Conservation (phyloP, 1,139 yeast genomes). For the Sugiyamaella pinicola region DNA sequence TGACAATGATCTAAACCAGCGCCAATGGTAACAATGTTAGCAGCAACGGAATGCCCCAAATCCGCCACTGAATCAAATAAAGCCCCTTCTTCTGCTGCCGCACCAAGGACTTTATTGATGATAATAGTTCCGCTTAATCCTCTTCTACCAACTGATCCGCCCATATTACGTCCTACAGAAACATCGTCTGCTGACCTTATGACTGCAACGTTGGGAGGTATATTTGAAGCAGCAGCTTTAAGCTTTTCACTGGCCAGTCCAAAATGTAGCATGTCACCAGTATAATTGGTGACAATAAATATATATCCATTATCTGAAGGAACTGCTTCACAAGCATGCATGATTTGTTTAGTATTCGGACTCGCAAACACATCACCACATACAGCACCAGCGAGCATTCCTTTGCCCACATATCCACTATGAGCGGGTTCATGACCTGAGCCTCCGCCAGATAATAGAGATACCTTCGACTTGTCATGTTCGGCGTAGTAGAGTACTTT, state of each 20-base stretch:
- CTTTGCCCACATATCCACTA: constrained; percentile 50
- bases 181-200: constrained; percentile 49
- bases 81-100: constrained; percentile 46
- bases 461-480: constrained; percentile 40
- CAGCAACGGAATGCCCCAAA: constrained; percentile 46
- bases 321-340: constrained; percentile 44
- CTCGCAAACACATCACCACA: constrained; percentile 53
- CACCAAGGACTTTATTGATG: constrained; percentile 51
- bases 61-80: constrained; percentile 44
- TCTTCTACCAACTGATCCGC: constrained; percentile 53
- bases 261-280: constrained; percentile 62
- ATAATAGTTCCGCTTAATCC: constrained; percentile 53
- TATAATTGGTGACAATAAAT: constrained; percentile 58
- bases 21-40: constrained; percentile 50
- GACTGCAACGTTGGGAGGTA: constrained; percentile 32
- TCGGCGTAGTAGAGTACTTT: constrained; percentile 45
- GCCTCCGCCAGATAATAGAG: constrained; percentile 50
- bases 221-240: constrained; percentile 32
- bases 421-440: constrained; percentile 55
- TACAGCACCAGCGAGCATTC: constrained; percentile 51
- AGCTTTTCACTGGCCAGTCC: constrained; percentile 48
- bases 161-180: constrained; percentile 50
- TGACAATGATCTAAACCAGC: constrained; percentile 58
- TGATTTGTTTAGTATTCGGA: constrained; percentile 49
- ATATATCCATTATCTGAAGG: constrained; percentile 50